These are phyloP conservation scores for Rostrohypoxylon terebratum DNA, from an alignment of 495 filamentous ascomycete genomes.

Conservation along the genomic window DNA sequence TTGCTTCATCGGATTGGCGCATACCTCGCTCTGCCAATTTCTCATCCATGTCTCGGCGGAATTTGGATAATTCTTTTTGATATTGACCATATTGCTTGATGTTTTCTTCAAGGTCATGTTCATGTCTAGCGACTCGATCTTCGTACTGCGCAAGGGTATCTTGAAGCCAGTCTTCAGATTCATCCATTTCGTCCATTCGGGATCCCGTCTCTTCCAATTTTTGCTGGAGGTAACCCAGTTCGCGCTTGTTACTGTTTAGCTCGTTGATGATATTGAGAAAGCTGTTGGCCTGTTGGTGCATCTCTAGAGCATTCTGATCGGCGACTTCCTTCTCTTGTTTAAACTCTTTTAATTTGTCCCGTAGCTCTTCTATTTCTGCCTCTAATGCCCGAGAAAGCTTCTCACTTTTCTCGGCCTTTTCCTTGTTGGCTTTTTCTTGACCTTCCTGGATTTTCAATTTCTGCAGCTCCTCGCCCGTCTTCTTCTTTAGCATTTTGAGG, in stretches of 20 bases:
- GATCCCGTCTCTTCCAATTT: constrained; percentile 75
- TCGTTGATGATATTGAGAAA: constrained; percentile 69
- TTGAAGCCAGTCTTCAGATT: constrained; percentile 82
- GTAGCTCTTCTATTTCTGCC: constrained; percentile 77
- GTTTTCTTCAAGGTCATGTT: constrained; percentile 70
- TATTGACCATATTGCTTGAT: constrained; percentile 72
- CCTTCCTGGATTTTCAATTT: constrained; percentile 77
- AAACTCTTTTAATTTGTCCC: constrained; percentile 68
- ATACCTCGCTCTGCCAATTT: constrained; percentile 89
- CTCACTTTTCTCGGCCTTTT: constrained; percentile 78
- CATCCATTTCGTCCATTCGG: constrained; percentile 78
- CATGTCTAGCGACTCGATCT: constrained; percentile 72
- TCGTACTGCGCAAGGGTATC: constrained; percentile 85
- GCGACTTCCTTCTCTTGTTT: constrained; percentile 60
- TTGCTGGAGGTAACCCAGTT: constrained; percentile 65
- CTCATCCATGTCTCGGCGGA: constrained; percentile 67
- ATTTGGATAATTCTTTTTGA: constrained; percentile 68
- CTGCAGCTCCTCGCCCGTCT: constrained; percentile 77
- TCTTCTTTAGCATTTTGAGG: constrained; percentile 86
- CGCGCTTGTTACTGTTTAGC: constrained; percentile 78
- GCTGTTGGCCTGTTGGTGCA: constrained; percentile 57
- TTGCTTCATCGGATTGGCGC: constrained; percentile 84
- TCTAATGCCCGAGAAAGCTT: constrained; percentile 72
- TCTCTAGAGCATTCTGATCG: constrained; percentile 55
- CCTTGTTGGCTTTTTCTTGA: constrained; percentile 85